Percentiles rank a stretch among this genome's conserved stretches.
Evolutionary conservation across 306 rosid genomes (phyloP).

Genomic region (Trifolium repens): DNA sequence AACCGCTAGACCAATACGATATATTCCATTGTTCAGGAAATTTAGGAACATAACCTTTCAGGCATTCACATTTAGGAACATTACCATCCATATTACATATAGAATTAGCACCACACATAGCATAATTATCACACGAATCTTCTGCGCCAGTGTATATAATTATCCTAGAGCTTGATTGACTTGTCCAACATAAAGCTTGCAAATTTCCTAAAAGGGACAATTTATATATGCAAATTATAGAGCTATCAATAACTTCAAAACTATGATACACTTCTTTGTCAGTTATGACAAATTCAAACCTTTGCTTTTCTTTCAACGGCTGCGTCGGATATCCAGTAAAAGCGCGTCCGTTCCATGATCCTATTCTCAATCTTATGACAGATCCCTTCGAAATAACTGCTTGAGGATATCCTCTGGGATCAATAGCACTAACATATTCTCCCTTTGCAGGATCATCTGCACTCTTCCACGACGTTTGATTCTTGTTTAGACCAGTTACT

Average conservation of each 20-base stretch:
- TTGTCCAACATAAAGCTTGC: background rate
- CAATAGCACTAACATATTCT: too few species aligned
- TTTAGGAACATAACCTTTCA: background rate
- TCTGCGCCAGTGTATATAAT: background rate
- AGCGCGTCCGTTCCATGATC: too few species aligned
- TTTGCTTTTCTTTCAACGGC: background rate
- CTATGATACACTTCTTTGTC: constrained; percentile 31
- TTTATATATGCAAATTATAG: background rate
- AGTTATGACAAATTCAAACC: constrained; percentile 23
- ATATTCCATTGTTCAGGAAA: too few species aligned
- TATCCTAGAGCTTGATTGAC: background rate
- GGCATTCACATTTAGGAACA: background rate
- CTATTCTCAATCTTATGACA: too few species aligned
- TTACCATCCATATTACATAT: constrained; percentile 30
- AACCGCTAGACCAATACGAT: too few species aligned
- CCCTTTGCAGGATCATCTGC: too few species aligned
- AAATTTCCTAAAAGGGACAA: constrained; percentile 14
- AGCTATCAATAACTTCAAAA: constrained; percentile 4
- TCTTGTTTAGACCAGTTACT: background rate
- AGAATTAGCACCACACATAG: constrained; percentile 27
- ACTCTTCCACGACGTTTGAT: too few species aligned
- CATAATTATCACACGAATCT: constrained; percentile 29
- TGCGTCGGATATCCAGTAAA: too few species aligned
- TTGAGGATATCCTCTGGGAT: too few species aligned
- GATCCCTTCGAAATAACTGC: too few species aligned